Percentiles rank a stretch among this genome's conserved stretches.
Evolutionary conservation across 495 filamentous ascomycete species (phyloP).

Genomic region (Hypoxylon trugodes): DNA sequence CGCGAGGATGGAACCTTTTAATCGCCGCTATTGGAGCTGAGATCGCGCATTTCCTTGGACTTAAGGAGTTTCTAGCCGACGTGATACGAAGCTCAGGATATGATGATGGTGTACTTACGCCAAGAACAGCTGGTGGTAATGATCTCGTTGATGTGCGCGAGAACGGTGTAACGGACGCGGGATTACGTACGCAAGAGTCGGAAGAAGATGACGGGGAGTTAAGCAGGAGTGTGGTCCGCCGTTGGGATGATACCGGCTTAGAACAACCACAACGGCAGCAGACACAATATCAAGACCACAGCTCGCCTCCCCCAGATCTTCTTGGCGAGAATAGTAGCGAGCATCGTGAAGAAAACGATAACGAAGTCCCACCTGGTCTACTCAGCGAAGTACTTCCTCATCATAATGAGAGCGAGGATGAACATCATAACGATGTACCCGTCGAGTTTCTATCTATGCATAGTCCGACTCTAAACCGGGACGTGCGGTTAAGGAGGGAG

Average conservation of each 20-base stretch:
- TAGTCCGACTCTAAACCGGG: slow-evolving; percentile 26
- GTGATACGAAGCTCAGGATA: slow-evolving; percentile 52
- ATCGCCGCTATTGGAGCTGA: slow-evolving; percentile 91
- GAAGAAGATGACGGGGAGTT: slow-evolving; percentile 39
- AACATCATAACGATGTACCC: slow-evolving; percentile 51
- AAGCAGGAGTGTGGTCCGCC: slow-evolving; percentile 38
- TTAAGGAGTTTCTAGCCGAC: slow-evolving; percentile 67
- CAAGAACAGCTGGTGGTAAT: slow-evolving; percentile 7
- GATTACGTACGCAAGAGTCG: neutral
- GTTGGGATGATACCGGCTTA: slow-evolving; percentile 36
- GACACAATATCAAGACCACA: no score
- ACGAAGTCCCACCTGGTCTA: slow-evolving; percentile 50
- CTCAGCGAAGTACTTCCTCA: slow-evolving; percentile 29
- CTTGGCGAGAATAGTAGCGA: slow-evolving; percentile 28
- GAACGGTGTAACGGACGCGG: neutral
- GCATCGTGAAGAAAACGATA: slow-evolving; percentile 39
- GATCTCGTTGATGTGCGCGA: slow-evolving; percentile 26
- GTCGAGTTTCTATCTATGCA: slow-evolving; percentile 52
- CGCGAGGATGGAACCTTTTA: slow-evolving; percentile 83
- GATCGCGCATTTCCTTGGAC: slow-evolving; percentile 80
- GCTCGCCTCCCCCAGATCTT: slow-evolving; percentile 18
- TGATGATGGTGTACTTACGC: slow-evolving; percentile 39
- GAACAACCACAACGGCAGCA: slow-evolving; percentile 12
- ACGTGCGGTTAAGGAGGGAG: slow-evolving; percentile 21
- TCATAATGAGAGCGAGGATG: slow-evolving; percentile 39